phyloP scores from a whole-genome alignment of 148 eudicot species.

The Suaeda aralocaspica region DNA sequence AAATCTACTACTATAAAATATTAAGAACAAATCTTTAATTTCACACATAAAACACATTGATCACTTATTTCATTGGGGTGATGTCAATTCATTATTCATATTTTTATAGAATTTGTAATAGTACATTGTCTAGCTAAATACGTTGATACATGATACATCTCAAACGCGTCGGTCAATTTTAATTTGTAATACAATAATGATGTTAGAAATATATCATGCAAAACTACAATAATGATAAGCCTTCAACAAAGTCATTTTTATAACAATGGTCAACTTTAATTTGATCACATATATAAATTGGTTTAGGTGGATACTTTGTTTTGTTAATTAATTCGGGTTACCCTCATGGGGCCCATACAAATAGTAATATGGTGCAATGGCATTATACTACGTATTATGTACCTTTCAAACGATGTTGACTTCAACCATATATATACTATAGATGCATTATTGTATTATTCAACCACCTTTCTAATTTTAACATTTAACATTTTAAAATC shows the following conservation, averaged over 20 bases:
- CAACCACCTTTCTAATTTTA: background rate
- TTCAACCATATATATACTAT: background rate
- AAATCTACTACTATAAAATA: no score
- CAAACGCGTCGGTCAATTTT: no score
- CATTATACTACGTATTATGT: conserved; percentile 1
- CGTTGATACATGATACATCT: no score
- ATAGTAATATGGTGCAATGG: conserved; percentile 10
- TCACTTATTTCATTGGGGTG: no score
- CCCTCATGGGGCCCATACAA: background rate
- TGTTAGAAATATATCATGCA: no score
- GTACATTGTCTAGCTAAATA: no score
- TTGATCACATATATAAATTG: background rate
- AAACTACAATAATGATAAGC: no score
- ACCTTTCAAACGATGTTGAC: background rate
- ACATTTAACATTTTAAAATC: background rate
- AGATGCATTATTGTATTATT: background rate
- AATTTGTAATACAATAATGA: no score
- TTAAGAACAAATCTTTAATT: no score
- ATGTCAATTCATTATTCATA: no score
- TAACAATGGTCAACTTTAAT: background rate
- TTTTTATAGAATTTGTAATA: no score
- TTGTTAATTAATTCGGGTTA: conserved; percentile 4
- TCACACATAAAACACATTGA: no score
- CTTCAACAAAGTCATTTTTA: background rate
- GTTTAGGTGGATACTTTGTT: conserved; percentile 1